phyloP scores from a whole-genome alignment of 805 yeast genomes.

The Yamadazyma kitorensis region DNA sequence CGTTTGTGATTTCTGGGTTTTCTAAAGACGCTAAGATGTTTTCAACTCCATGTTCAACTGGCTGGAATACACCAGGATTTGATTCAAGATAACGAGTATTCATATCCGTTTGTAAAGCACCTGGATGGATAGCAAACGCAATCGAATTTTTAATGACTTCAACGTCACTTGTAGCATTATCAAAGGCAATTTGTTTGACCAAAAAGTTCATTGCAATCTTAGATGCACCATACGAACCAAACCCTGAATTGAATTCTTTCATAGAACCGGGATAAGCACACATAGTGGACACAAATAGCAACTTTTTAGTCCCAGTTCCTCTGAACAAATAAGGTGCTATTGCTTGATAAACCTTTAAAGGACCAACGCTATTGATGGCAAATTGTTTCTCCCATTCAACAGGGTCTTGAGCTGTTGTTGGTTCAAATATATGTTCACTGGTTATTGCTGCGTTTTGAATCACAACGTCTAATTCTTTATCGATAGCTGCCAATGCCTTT shows the following conservation, averaged over 20 bases:
- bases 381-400: conserved; percentile 2
- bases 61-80: background rate
- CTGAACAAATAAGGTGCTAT: conserved; percentile 24
- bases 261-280: conserved; percentile 9
- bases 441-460: conserved; percentile 32
- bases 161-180: conserved; percentile 3
- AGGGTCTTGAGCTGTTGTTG: conserved; percentile 1
- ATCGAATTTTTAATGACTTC: conserved; percentile 1
- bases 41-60: background rate
- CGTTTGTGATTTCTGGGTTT: too few relatives aligned
- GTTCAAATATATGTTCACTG: background rate
- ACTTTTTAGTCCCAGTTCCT: conserved; percentile 13
- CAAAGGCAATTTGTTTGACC: conserved; percentile 23
- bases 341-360: conserved; percentile 18
- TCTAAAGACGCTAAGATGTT: too few relatives aligned
- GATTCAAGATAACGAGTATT: background rate
- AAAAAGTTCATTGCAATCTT: conserved; percentile 35
- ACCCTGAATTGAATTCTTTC: background rate
- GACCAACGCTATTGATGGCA: conserved; percentile 8
- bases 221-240: conserved; percentile 29
- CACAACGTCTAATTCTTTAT: conserved; percentile 25
- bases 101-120: conserved; percentile 36
- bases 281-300: conserved; percentile 23
- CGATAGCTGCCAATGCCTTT: conserved; percentile 10
- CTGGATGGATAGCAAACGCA: conserved; percentile 33